Percentiles rank a stretch among this genome's conserved stretches.
Conservation (phyloP, 306 rosid species). For the Castanea mollissima region DNA sequence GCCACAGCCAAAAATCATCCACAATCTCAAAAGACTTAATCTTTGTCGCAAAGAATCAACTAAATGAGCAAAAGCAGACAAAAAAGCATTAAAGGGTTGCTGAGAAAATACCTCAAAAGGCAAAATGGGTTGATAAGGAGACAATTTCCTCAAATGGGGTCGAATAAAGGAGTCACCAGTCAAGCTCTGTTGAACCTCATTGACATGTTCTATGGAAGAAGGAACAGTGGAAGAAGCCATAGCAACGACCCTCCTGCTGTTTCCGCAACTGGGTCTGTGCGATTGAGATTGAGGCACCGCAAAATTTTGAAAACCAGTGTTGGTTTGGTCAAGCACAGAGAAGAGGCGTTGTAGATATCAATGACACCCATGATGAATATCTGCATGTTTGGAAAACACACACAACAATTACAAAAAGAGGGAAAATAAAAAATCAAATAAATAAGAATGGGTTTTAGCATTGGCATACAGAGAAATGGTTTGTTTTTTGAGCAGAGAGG, state of each 20-base stretch:
- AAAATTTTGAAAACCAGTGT: constrained; percentile 14
- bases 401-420: background rate
- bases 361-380: constrained; percentile 55
- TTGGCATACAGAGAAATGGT: background rate
- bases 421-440: background rate
- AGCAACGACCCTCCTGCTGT: constrained; percentile 36
- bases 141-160: constrained; percentile 68
- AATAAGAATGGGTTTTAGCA: background rate
- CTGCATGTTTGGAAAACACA: constrained; percentile 14
- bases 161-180: constrained; percentile 84
- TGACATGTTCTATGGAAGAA: constrained; percentile 40
- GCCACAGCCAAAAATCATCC: background rate
- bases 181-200: constrained; percentile 32
- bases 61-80: background rate
- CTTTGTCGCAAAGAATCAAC: background rate
- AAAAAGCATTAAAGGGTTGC: background rate
- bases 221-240: constrained; percentile 63
- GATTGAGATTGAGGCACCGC: constrained; percentile 12
- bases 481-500: background rate
- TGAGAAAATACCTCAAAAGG: constrained; percentile 74
- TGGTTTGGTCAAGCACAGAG: constrained; percentile 25
- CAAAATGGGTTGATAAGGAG: constrained; percentile 92
- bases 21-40: background rate
- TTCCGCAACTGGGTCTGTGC: constrained; percentile 37
- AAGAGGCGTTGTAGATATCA: constrained; percentile 31